Conservation (phyloP, 805 yeast genomes). For the Metschnikowia dekortorum region DNA sequence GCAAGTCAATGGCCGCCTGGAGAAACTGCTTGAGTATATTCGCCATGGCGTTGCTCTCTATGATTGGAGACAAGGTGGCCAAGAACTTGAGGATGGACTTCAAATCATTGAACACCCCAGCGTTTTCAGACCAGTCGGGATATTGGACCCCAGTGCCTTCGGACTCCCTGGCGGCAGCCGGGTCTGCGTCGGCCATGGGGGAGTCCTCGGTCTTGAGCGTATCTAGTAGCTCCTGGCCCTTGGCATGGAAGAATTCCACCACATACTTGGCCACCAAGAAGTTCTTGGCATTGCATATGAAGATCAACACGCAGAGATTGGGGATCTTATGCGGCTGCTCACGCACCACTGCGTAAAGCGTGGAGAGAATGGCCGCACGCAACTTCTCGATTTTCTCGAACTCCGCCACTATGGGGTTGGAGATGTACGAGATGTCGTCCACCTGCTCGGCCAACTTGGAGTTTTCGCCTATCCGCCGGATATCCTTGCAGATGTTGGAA, state of each 20-base stretch:
- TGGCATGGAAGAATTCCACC: constrained; percentile 63
- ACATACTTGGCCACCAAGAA: constrained; percentile 64
- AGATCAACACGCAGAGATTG: constrained; percentile 62
- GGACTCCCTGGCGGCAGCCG: not conserved
- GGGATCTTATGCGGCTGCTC: constrained; percentile 93
- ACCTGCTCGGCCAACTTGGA: constrained; percentile 35
- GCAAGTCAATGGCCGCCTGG: constrained; percentile 52
- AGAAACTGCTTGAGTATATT: constrained; percentile 52
- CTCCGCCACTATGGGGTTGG: constrained; percentile 62
- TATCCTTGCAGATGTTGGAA: constrained; percentile 42
- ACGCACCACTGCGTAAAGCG: constrained; percentile 60
- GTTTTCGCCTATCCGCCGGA: constrained; percentile 42
- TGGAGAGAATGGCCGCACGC: constrained; percentile 54
- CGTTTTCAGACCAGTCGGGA: constrained; percentile 22
- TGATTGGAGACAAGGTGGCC: constrained; percentile 59
- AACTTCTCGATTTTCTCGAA: constrained; percentile 59
- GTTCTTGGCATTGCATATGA: constrained; percentile 60
- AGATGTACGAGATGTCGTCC: constrained; percentile 58
- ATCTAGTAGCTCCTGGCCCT: constrained; percentile 54
- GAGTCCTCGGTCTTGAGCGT: constrained; percentile 13
- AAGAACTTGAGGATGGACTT: constrained; percentile 70
- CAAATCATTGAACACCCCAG: constrained; percentile 65
- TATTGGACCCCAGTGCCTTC: not conserved
- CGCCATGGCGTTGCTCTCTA: constrained; percentile 40
- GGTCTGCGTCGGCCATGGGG: constrained; percentile 10